These are phyloP conservation scores for Brassica cretica DNA, from an alignment of 345 rosid genomes.

Conservation along the genomic window DNA sequence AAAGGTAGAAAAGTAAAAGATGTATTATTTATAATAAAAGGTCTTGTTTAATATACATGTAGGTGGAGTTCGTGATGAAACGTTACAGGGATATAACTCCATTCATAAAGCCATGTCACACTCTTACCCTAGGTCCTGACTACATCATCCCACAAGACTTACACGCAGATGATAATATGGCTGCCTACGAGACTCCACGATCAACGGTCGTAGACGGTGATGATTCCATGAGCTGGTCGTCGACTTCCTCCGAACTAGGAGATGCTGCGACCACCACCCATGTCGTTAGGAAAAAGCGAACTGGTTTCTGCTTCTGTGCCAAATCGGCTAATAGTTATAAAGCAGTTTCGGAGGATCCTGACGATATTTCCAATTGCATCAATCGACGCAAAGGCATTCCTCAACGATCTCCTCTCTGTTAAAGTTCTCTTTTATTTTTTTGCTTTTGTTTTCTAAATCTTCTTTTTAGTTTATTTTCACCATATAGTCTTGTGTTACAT, in stretches of 20 bases:
- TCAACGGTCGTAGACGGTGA: constrained; percentile 78
- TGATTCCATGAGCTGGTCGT: constrained; percentile 75
- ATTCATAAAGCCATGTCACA: constrained; percentile 63
- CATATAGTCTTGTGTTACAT: constrained; percentile 35
- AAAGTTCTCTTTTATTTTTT: constrained; percentile 6
- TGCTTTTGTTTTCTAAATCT: background rate
- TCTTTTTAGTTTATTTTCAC: constrained; percentile 24
- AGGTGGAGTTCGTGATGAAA: constrained; percentile 93
- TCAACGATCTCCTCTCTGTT: constrained; percentile 91
- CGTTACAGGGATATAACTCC: constrained; percentile 69
- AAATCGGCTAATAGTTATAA: constrained; percentile 53
- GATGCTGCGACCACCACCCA: constrained; percentile 35
- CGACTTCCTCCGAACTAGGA: constrained; percentile 56
- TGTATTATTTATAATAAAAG: background rate
- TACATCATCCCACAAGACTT: constrained; percentile 81
- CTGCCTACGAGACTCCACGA: constrained; percentile 52
- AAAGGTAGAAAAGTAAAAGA: background rate
- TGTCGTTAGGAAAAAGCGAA: constrained; percentile 75
- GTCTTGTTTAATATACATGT: constrained; percentile 7
- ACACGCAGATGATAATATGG: constrained; percentile 53
- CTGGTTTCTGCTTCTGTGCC: constrained; percentile 59
- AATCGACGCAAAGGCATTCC: constrained; percentile 94
- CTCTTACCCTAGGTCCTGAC: constrained; percentile 82
- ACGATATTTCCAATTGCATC: constrained; percentile 62
- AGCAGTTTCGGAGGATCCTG: constrained; percentile 47